Evolutionary conservation across 108 stramenopile species (phyloP).

Genomic region (Pseudonitzschia pungens): DNA sequence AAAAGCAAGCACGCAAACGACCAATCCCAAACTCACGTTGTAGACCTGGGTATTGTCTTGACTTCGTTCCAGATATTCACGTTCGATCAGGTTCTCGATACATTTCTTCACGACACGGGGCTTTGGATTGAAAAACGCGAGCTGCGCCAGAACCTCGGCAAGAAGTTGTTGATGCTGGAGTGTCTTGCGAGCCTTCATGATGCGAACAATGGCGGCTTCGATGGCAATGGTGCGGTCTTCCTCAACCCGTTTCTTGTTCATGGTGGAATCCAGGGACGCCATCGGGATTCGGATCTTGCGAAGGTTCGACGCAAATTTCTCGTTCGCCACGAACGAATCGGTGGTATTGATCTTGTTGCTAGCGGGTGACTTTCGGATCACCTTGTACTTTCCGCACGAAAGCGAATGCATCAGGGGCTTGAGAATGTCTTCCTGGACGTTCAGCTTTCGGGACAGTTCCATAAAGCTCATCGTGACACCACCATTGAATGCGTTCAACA

Average conservation of each 20-base stretch:
- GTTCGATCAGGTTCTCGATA: conserved; percentile 94
- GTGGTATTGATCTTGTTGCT: conserved; percentile 86
- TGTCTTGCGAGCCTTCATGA: conserved; percentile 99
- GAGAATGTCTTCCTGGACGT: conserved; percentile 84
- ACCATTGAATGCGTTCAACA: conserved; percentile 80
- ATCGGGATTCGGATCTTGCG: conserved; percentile 97
- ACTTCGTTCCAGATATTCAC: conserved; percentile 94
- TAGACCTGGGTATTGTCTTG: conserved; percentile 83
- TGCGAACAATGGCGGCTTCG: conserved; percentile 99
- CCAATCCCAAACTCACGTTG: conserved; percentile 56
- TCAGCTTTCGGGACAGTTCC: conserved; percentile 71
- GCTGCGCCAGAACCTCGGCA: conserved; percentile 95
- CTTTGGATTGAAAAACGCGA: conserved; percentile 96
- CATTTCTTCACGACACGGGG: conserved; percentile 94
- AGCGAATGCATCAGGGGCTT: conserved; percentile 98
- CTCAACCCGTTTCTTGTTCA: conserved; percentile 96
- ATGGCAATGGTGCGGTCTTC: conserved; percentile 97
- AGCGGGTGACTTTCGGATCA: conserved; percentile 85
- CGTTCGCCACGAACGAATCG: conserved; percentile 90
- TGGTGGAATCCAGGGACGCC: conserved; percentile 95
- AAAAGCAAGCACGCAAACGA: background rate
- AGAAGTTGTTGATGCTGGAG: conserved; percentile 95
- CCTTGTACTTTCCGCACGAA: conserved; percentile 97
- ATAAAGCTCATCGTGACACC: conserved; percentile 67
- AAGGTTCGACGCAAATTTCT: conserved; percentile 88